These are phyloP conservation scores for Diaporthe batatas DNA, from an alignment of 2,329 filamentous ascomycete species.

Conservation along the genomic window DNA sequence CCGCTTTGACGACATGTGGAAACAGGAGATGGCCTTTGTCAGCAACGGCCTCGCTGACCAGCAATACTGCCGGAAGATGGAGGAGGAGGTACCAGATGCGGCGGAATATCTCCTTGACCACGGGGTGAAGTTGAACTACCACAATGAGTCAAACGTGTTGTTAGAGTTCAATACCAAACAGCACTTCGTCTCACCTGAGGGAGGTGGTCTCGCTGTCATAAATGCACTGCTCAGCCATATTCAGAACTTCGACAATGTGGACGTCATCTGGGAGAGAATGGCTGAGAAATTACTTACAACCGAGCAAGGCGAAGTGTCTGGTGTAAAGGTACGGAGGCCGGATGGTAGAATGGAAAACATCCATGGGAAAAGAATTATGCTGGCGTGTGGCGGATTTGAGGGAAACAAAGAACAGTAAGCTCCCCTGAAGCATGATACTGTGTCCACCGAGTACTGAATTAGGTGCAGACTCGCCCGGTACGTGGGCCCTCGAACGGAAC, in stretches of 20 bases:
- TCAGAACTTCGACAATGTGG: slow-evolving; percentile 15
- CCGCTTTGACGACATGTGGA: slow-evolving; percentile 30
- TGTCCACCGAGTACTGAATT: not conserved
- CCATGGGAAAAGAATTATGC: not conserved
- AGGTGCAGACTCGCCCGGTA: slow-evolving; percentile 18
- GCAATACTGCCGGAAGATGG: slow-evolving; percentile 56
- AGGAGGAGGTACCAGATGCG: slow-evolving; percentile 40
- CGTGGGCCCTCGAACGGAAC: slow-evolving; percentile 12
- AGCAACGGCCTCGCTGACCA: slow-evolving; percentile 55
- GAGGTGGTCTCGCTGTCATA: slow-evolving; percentile 16
- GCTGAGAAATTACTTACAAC: slow-evolving; percentile 19
- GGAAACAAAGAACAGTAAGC: slow-evolving; percentile 17
- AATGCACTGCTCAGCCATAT: slow-evolving; percentile 19
- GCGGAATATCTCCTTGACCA: slow-evolving; percentile 28
- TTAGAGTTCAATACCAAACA: slow-evolving; percentile 34
- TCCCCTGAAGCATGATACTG: too few relatives aligned
- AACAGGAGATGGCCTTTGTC: slow-evolving; percentile 47
- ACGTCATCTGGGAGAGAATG: slow-evolving; percentile 32
- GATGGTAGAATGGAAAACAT: slow-evolving; percentile 8
- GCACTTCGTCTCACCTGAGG: slow-evolving; percentile 30
- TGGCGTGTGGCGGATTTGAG: slow-evolving; percentile 25
- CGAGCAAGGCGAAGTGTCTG: slow-evolving; percentile 20
- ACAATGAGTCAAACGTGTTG: slow-evolving; percentile 15
- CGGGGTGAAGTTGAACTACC: slow-evolving; percentile 24
- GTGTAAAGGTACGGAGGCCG: slow-evolving; percentile 3